Conservation (phyloP, 139 green algal genomes). For the Deuterostichococcus epilithicus region DNA sequence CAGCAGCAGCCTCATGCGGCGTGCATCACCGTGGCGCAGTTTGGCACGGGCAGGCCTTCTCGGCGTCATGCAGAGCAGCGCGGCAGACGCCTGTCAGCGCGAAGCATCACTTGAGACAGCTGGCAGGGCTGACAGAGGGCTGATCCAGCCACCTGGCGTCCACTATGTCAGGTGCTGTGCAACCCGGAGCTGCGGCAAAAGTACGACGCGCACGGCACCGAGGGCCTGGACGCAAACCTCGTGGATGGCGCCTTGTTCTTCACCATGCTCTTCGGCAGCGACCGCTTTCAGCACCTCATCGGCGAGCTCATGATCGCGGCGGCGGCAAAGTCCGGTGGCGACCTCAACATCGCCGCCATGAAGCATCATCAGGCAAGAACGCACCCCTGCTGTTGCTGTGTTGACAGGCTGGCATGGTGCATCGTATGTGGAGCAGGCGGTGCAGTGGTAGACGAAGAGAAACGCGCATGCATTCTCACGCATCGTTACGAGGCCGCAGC, state of each 20-base stretch:
- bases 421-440: too few species aligned
- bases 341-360: slow-evolving; percentile 34
- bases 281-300: slow-evolving; percentile 70
- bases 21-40: too few species aligned
- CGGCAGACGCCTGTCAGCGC: too few species aligned
- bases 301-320: slow-evolving; percentile 79
- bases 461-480: too few species aligned
- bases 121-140: too few species aligned
- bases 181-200: slow-evolving; percentile 63
- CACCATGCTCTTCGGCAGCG: slow-evolving; percentile 80
- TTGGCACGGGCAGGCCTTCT: too few species aligned
- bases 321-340: slow-evolving; percentile 33
- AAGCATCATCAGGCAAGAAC: slow-evolving; percentile 26
- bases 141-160: too few species aligned
- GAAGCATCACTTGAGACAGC: too few species aligned
- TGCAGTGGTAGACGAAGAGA: too few species aligned
- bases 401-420: background rate
- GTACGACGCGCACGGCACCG: slow-evolving; percentile 73
- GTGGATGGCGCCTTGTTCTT: slow-evolving; percentile 80
- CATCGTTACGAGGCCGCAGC: too few species aligned
- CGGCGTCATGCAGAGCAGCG: too few species aligned
- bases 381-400: background rate
- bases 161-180: slow-evolving; percentile 63
- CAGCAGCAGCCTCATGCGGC: too few species aligned
- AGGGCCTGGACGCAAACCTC: slow-evolving; percentile 77